phyloP scores from a whole-genome alignment of 805 yeast species.

The Scheffersomyces spartinae region DNA sequence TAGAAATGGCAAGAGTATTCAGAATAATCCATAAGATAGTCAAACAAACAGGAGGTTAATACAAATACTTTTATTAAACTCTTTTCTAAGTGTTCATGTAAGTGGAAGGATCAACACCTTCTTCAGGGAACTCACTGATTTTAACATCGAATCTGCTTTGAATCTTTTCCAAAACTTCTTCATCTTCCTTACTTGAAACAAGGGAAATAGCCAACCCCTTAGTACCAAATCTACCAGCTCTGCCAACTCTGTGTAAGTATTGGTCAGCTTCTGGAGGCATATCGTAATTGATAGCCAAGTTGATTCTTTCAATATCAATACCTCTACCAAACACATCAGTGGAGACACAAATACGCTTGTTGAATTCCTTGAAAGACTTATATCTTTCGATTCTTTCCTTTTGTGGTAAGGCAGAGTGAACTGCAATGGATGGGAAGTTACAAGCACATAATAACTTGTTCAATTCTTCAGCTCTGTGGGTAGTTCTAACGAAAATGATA shows the following conservation, averaged over 20 bases:
- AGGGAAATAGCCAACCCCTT: conserved; percentile 94
- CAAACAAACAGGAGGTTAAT: too few species aligned
- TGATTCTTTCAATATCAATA: conserved; percentile 97
- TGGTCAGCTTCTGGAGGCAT: conserved; percentile 95
- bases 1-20: too few species aligned
- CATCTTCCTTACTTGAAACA: conserved; percentile 77
- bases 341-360: conserved; percentile 96
- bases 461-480: conserved; percentile 85
- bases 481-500: conserved; percentile 87
- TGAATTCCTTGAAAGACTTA: conserved; percentile 93
- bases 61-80: too few species aligned
- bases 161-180: conserved; percentile 79
- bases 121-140: conserved; percentile 91
- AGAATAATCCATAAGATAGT: too few species aligned
- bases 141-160: conserved; percentile 97
- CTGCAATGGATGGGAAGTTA: conserved; percentile 94
- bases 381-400: conserved; percentile 97
- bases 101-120: conserved; percentile 94
- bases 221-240: conserved; percentile 99
- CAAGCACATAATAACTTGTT: conserved; percentile 82
- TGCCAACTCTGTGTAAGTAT: conserved; percentile 97
- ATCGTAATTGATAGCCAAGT: conserved; percentile 95
- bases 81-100: conserved; percentile 91
- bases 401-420: conserved; percentile 91
- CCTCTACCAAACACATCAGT: conserved; percentile 99